A percentile compares a stretch with the other conserved stretches of the same genome.
Evolutionary conservation across 208 protist genomes (phyloP).

Genomic region (Leishmania martiniquensis): DNA sequence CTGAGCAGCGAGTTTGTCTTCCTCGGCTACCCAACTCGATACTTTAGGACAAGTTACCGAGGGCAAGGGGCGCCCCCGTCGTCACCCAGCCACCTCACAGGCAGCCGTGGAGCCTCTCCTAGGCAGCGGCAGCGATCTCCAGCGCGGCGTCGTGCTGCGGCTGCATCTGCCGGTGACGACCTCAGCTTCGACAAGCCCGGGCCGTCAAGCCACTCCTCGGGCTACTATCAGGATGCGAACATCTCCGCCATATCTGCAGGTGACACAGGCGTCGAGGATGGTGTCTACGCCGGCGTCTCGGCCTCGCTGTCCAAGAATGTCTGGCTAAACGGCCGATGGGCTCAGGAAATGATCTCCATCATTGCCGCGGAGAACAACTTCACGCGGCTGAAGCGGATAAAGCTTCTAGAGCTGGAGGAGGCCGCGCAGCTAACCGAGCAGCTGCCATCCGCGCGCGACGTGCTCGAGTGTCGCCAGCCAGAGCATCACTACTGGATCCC

Average conservation of each 20-base stretch:
- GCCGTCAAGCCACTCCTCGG: neutral
- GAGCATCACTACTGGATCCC: slow-evolving; percentile 91
- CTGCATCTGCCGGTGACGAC: slow-evolving; percentile 3
- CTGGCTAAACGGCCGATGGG: slow-evolving; percentile 83
- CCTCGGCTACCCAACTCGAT: slow-evolving; percentile 60
- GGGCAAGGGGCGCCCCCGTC: neutral
- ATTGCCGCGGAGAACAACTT: slow-evolving; percentile 74
- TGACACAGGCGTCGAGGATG: slow-evolving; percentile 78
- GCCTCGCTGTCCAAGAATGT: slow-evolving; percentile 76
- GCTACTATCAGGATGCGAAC: slow-evolving; percentile 27
- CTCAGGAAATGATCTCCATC: slow-evolving; percentile 66
- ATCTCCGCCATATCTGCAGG: slow-evolving; percentile 15
- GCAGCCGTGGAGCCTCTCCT: slow-evolving; percentile 15
- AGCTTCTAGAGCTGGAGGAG: slow-evolving; percentile 71
- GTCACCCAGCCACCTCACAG: neutral
- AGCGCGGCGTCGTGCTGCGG: slow-evolving; percentile 9
- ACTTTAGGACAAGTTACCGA: slow-evolving; percentile 30
- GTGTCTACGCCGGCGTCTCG: slow-evolving; percentile 70
- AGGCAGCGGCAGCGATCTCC: slow-evolving; percentile 11
- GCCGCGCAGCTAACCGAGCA: slow-evolving; percentile 42
- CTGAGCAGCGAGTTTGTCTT: slow-evolving; percentile 69
- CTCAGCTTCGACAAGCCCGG: slow-evolving; percentile 3
- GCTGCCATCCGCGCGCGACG: slow-evolving; percentile 61
- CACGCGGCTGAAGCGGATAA: slow-evolving; percentile 62
- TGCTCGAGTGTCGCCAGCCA: slow-evolving; percentile 69